Base-by-base conservation (phyloP, 1,139 yeast genomes). In the Geotrichum europaeum region DNA sequence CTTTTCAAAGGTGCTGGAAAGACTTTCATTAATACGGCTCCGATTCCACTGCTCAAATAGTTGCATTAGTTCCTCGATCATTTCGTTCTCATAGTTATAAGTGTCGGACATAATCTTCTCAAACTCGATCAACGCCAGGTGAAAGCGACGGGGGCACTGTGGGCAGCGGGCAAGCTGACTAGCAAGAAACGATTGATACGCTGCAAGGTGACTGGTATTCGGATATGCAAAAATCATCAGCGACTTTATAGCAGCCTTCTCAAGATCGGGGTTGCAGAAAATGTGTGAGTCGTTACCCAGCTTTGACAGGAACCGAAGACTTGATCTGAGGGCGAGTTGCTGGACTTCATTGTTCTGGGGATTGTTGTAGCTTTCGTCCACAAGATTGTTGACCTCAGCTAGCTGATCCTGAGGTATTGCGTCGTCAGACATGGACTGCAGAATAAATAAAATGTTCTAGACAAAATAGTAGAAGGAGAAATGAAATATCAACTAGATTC, bases 11-110 rank as follows among this genome's bases (percentile, higher is more conserved):
- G 63, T 62, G 1, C 65, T 58, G 6, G 43, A 52, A 22, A 69
- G 61, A 13, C 60, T 55, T 25, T 51, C 53, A 3, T 57, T 51
- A 9, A 69, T 54, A 13, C 72, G 67, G 3, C 50, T 60, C 18
- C 56, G 58, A 56, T 67, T 71, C 69, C 69, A 67, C 7, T 47
- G 57, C 22, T 60, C 59, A 20, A 69, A 59, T 6, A 60, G 43
- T 10, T 55, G 47, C 58, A 69, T 60, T 45, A 65, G 67, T 36
- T 63, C 67, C 32, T 64, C 65, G 2, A 66, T 63, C 18, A 63
- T 64, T 7, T 61, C 65, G 9, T 58, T 60, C 9, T 65, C 68
- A 51, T 64, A 63, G 15, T 62, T 63, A 52, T 51, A 57, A 7
- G 61, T 56, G 20, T 61, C 62, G 7, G 52, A 40, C 55, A 61